Evolutionary conservation across 768 basidiomycete genomes (phyloP).

Genomic region (Termitomyces sp.): DNA sequence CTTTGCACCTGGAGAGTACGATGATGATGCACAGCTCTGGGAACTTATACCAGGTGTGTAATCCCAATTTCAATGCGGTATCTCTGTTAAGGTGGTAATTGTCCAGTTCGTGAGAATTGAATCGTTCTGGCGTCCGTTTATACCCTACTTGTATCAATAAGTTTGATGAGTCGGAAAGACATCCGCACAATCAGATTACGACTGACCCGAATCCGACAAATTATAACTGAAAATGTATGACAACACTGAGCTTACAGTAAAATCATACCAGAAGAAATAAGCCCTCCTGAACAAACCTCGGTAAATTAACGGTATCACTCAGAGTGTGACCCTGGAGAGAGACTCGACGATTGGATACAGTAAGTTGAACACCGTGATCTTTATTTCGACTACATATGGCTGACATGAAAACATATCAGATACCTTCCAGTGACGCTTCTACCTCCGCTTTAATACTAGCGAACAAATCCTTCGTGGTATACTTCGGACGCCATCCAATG

Average conservation of each 20-base stretch:
- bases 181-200: background rate
- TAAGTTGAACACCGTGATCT: background rate
- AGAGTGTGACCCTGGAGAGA: no score
- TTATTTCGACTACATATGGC: background rate
- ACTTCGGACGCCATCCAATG: slow-evolving; percentile 40
- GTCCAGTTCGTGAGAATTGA: background rate
- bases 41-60: slow-evolving; percentile 2
- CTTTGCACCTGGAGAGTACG: slow-evolving; percentile 6
- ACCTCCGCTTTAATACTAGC: slow-evolving; percentile 35
- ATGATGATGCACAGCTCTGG: slow-evolving; percentile 7
- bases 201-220: background rate
- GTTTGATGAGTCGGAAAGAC: background rate
- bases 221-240: no score
- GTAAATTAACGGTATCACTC: no score
- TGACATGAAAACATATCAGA: background rate
- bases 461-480: slow-evolving; percentile 33
- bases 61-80: background rate
- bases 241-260: background rate
- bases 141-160: background rate
- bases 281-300: no score
- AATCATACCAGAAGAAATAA: background rate
- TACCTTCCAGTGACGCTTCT: slow-evolving; percentile 14
- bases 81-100: background rate
- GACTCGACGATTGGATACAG: no score
- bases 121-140: background rate